Evolutionary conservation across 108 stramenopile genomes (phyloP).

Genomic region (Pelagomonas calceolata): DNA sequence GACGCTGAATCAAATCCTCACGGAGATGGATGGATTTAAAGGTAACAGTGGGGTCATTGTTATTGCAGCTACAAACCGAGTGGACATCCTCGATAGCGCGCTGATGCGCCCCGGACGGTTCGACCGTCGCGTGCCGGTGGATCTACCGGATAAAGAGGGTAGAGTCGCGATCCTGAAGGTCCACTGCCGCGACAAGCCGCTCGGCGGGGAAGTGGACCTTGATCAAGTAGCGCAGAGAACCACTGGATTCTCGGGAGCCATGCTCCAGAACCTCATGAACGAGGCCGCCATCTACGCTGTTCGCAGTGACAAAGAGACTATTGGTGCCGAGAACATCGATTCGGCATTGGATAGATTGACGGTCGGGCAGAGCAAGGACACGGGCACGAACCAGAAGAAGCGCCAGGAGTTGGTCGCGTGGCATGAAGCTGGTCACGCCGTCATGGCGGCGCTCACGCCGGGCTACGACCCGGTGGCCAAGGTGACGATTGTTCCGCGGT

Average conservation of each 20-base stretch:
- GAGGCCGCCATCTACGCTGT: constrained; percentile 79
- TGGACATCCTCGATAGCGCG: constrained; percentile 87
- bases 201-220: constrained; percentile 81
- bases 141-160: constrained; percentile 84
- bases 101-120: constrained; percentile 92
- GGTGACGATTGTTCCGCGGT: constrained; percentile 86
- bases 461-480: constrained; percentile 88
- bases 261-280: constrained; percentile 93
- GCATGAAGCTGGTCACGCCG: constrained; percentile 80
- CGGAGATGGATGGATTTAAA: constrained; percentile 94
- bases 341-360: constrained; percentile 88
- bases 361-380: constrained; percentile 90
- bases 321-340: constrained; percentile 85
- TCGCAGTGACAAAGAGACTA: constrained; percentile 51
- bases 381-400: constrained; percentile 58
- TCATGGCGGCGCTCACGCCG: constrained; percentile 61
- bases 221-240: constrained; percentile 50
- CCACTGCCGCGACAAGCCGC: constrained; percentile 80
- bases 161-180: constrained; percentile 77
- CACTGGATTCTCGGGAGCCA: constrained; percentile 79
- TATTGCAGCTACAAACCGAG: constrained; percentile 93
- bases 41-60: constrained; percentile 82
- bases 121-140: constrained; percentile 89
- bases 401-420: constrained; percentile 64
- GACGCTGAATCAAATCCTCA: constrained; percentile 96